Conservation (phyloP, 148 eudicot genomes). For the Salicornia ramosissima region DNA sequence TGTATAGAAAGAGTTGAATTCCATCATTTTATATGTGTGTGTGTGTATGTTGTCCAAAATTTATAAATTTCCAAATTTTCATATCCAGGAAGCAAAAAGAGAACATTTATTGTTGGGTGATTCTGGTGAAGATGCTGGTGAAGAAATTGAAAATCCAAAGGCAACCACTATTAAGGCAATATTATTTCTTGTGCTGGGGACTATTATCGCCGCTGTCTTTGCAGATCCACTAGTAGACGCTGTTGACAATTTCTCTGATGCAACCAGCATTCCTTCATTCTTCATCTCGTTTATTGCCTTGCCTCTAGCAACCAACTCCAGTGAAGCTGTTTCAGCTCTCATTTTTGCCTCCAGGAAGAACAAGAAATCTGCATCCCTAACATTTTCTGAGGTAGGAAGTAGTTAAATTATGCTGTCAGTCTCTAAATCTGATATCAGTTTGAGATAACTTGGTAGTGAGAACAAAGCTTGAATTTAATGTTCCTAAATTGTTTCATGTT, state of each 20-base stretch:
- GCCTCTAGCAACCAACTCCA: conserved; percentile 86
- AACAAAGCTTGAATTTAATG: background rate
- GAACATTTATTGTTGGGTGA: conserved; percentile 64
- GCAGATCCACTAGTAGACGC: conserved; percentile 95
- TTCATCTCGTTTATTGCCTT: conserved; percentile 83
- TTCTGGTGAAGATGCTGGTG: conserved; percentile 39
- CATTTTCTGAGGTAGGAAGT: conserved; percentile 69
- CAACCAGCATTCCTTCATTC: conserved; percentile 87
- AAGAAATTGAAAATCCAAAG: conserved; percentile 48
- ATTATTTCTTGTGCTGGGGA: conserved; percentile 52
- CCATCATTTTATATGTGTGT: no score
- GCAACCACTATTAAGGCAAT: conserved; percentile 53
- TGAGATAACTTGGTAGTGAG: background rate
- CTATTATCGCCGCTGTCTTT: conserved; percentile 67
- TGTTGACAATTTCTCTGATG: conserved; percentile 71
- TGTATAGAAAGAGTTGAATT: background rate
- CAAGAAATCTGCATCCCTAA: conserved; percentile 69
- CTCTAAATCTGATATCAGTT: no score
- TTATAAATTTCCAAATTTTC: background rate
- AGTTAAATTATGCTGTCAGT: no score
- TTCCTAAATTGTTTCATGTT: no score
- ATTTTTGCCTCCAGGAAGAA: conserved; percentile 75
- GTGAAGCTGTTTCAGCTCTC: conserved; percentile 85
- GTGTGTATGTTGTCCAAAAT: no score
- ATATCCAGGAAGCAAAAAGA: conserved; percentile 51